phyloP scores from a whole-genome alignment of 2,329 filamentous ascomycete species.

The Myriosclerotinia duriaeana region DNA sequence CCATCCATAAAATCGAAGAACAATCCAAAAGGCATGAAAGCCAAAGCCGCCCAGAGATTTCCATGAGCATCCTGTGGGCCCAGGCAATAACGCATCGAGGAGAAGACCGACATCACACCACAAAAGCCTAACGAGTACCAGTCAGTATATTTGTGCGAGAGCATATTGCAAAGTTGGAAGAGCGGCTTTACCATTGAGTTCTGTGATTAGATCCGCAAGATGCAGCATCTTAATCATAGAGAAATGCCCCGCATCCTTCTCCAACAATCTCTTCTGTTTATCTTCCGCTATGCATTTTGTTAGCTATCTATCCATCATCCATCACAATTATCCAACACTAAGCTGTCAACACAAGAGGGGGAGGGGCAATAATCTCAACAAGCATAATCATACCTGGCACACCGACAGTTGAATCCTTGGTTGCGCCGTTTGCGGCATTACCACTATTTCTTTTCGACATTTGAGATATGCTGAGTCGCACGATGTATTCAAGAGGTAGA shows the following conservation, averaged over 20 bases:
- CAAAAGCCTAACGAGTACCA: conserved; percentile 61
- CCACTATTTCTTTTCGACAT: conserved; percentile 65
- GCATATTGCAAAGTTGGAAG: conserved; percentile 29
- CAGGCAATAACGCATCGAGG: conserved; percentile 89
- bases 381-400: conserved; percentile 45
- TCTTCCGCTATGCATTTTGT: conserved; percentile 54
- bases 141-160: conserved; percentile 1
- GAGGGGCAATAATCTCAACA: conserved; percentile 14
- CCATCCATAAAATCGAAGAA: conserved; percentile 99
- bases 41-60: conserved; percentile 79
- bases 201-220: conserved; percentile 79
- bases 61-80: conserved; percentile 63
- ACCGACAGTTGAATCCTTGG: conserved; percentile 46
- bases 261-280: conserved; percentile 74
- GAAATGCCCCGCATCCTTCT: conserved; percentile 71
- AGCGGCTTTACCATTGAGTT: conserved; percentile 65
- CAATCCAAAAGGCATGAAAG: conserved; percentile 85
- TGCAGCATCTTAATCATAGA: conserved; percentile 68
- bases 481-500: not conserved
- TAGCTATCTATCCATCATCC: conserved; percentile 24
- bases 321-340: conserved; percentile 5
- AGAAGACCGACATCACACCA: conserved; percentile 93
- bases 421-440: conserved; percentile 50
- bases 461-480: conserved; percentile 18
- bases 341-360: not conserved